Evolutionary conservation across 148 eudicot genomes (phyloP).

Genomic region (Camellia granthamiana): DNA sequence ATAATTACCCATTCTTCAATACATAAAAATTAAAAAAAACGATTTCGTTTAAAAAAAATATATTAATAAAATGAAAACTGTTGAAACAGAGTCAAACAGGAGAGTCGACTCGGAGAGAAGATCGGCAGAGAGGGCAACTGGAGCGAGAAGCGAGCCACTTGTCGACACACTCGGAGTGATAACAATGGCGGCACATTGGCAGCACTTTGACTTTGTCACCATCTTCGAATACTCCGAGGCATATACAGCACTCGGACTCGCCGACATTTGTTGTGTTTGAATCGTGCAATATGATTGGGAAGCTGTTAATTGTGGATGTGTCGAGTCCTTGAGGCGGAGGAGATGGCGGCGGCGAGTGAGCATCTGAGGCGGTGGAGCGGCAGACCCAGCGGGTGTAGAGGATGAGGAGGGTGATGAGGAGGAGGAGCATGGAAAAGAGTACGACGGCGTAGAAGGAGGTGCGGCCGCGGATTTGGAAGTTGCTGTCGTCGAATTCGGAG

Average conservation of each 20-base stretch:
- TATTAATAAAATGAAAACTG: no score
- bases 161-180: slow-evolving; percentile 77
- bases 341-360: slow-evolving; percentile 7
- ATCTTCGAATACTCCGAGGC: slow-evolving; percentile 60
- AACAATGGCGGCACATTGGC: slow-evolving; percentile 54
- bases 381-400: slow-evolving; percentile 71
- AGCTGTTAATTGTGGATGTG: slow-evolving; percentile 24
- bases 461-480: slow-evolving; percentile 70
- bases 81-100: slow-evolving; percentile 22
- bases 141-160: slow-evolving; percentile 58
- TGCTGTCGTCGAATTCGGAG: slow-evolving; percentile 57
- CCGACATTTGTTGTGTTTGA: slow-evolving; percentile 16
- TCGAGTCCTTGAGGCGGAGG: slow-evolving; percentile 39
- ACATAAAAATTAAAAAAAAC: no score
- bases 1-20: no score
- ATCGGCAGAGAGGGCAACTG: slow-evolving; percentile 77
- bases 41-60: no score
- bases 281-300: slow-evolving; percentile 47
- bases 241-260: slow-evolving; percentile 66
- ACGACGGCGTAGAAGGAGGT: slow-evolving; percentile 62
- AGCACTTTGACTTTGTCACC: slow-evolving; percentile 68
- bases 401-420: slow-evolving; percentile 46
- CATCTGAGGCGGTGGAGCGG: slow-evolving; percentile 25
- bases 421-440: slow-evolving; percentile 45
- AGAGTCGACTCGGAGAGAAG: slow-evolving; percentile 41